Conservation (phyloP, 73 alveolate species). For the Paramecium primaurelia region DNA sequence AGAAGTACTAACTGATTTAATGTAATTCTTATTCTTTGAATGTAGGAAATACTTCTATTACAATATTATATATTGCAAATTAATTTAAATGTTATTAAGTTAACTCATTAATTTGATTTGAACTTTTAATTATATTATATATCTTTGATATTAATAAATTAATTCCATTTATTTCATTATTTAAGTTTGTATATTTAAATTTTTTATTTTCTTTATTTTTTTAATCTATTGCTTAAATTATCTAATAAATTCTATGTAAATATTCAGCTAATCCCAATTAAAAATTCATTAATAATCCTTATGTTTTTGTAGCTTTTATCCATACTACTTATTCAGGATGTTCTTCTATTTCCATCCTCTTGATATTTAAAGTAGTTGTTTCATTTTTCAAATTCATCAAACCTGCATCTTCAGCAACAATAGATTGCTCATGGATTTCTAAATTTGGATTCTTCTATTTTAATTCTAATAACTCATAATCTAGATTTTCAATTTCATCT, state of each 20-base stretch:
- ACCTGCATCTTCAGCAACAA: conserved; percentile 50
- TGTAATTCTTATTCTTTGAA: neutral
- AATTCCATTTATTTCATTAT: neutral
- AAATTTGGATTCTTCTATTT: conserved; percentile 39
- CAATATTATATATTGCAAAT: neutral
- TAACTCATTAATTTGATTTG: neutral
- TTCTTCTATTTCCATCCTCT: conserved; percentile 21
- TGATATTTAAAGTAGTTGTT: conserved; percentile 8
- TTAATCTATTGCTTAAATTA: neutral
- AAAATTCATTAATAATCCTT: conserved; percentile 48
- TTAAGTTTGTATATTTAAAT: neutral
- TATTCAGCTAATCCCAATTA: conserved; percentile 37
- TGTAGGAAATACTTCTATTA: neutral
- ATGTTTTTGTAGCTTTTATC: conserved; percentile 15
- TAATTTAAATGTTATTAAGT: neutral
- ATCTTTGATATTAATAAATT: neutral
- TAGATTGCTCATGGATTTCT: conserved; percentile 18
- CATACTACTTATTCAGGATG: neutral
- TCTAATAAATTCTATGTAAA: neutral
- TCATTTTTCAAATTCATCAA: neutral
- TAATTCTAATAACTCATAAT: neutral
- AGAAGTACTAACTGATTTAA: neutral
- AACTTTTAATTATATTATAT: neutral
- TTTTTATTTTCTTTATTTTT: conserved; percentile 29
- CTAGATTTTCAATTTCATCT: conserved; percentile 20